Conservation (phyloP, 495 filamentous ascomycete genomes). For the Bryoglossum gracile region DNA sequence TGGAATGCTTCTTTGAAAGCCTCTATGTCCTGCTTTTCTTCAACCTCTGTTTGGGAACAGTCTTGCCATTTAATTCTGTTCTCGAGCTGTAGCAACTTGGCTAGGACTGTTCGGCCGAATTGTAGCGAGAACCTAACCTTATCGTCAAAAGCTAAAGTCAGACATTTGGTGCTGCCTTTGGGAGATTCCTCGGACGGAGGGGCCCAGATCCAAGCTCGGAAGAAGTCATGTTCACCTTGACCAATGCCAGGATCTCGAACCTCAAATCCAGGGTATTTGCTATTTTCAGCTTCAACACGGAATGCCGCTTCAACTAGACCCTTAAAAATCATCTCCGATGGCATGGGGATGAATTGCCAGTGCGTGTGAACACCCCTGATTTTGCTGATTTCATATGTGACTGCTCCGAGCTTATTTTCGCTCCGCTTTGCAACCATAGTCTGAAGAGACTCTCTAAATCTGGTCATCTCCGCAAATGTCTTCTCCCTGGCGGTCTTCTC, state of each 20-base stretch:
- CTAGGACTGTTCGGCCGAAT: constrained; percentile 71
- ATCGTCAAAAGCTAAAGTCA: constrained; percentile 41
- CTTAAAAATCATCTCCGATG: constrained; percentile 51
- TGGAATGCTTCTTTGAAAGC: constrained; percentile 81
- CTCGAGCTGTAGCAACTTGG: constrained; percentile 75
- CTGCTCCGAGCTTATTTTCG: constrained; percentile 57
- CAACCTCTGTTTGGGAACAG: constrained; percentile 64
- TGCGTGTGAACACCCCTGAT: constrained; percentile 73
- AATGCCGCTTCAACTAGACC: constrained; percentile 78
- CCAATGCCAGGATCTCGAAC: constrained; percentile 29
- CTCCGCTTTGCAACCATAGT: constrained; percentile 53
- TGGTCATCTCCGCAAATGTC: constrained; percentile 71
- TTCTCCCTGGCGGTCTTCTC: constrained; percentile 36
- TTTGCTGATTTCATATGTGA: constrained; percentile 87
- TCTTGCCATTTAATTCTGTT: constrained; percentile 71
- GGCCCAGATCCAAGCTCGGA: constrained; percentile 77
- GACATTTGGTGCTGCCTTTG: constrained; percentile 36
- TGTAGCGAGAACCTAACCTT: constrained; percentile 50
- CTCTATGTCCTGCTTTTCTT: constrained; percentile 73
- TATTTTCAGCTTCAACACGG: constrained; percentile 73
- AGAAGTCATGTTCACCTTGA: constrained; percentile 60
- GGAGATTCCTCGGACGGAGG: constrained; percentile 31
- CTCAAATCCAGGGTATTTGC: constrained; percentile 53
- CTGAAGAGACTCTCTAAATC: constrained; percentile 66
- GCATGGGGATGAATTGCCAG: constrained; percentile 89